These are phyloP conservation scores for Anaeramoeba flamelloides DNA, from an alignment of 78 protist genomes.

Conservation along the genomic window DNA sequence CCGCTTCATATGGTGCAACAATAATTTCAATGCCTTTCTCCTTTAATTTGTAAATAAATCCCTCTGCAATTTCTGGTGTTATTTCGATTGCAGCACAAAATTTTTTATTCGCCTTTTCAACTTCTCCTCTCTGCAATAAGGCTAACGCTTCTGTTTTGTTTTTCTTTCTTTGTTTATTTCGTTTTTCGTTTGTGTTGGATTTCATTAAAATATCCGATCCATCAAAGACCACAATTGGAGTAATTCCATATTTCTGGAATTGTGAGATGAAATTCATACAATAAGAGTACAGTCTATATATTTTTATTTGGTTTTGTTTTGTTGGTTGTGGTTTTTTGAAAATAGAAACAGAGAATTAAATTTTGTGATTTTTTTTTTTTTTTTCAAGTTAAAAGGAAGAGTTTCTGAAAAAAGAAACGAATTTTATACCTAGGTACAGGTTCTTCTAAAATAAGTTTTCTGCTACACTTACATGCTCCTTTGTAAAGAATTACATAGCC, in stretches of 20 bases:
- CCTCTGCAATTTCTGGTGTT: slow-evolving; percentile 3
- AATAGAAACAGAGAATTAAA: no score
- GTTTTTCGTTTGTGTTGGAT: slow-evolving; percentile 2
- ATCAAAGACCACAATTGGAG: slow-evolving; percentile 17
- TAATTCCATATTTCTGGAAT: not conserved
- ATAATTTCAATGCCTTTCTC: slow-evolving; percentile 27
- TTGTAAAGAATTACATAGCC: slow-evolving; percentile 2
- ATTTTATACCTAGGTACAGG: no score
- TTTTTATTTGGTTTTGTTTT: no score
- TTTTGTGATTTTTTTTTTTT: no score
- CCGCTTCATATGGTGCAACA: slow-evolving; percentile 99
- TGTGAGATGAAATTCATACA: not conserved
- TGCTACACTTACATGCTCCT: no score
- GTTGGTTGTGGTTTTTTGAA: no score
- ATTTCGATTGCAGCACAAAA: not conserved
- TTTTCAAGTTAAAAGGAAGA: no score
- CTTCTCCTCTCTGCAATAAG: not conserved
- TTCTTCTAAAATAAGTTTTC: no score
- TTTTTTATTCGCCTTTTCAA: not conserved
- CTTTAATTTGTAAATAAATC: slow-evolving; percentile 16
- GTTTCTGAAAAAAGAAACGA: no score
- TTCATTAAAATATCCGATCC: slow-evolving; percentile 9
- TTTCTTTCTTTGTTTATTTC: not conserved
- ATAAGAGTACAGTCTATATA: not conserved
- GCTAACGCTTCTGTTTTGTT: not conserved